Conservation (phyloP, 2,329 filamentous ascomycete genomes). For the Graphium sp. region DNA sequence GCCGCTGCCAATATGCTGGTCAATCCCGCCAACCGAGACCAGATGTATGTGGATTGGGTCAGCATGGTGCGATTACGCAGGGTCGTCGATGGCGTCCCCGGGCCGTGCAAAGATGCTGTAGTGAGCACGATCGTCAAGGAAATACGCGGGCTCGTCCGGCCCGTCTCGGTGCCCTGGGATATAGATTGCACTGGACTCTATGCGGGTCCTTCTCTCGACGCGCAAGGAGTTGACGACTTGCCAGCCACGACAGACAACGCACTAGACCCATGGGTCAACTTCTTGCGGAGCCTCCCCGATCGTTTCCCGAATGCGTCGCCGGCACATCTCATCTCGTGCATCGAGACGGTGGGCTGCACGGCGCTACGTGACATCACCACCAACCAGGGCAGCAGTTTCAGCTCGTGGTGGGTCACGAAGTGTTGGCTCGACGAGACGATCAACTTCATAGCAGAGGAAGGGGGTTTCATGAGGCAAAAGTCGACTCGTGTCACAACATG, state of each 20-base stretch:
- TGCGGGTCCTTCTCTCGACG: too few species aligned
- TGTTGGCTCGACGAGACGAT: conserved; percentile 94
- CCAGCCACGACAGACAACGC: conserved; percentile 40
- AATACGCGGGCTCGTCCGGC: conserved; percentile 54
- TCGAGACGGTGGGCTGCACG: conserved; percentile 59
- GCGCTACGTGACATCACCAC: conserved; percentile 72
- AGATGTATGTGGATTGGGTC: conserved; percentile 92
- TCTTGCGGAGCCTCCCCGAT: conserved; percentile 49
- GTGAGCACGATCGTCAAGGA: conserved; percentile 46
- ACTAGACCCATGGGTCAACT: conserved; percentile 62
- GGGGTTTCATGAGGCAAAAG: conserved; percentile 62
- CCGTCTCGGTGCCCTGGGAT: conserved; percentile 48
- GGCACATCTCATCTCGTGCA: conserved; percentile 58
- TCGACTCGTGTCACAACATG: conserved; percentile 15
- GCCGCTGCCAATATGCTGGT: conserved; percentile 87
- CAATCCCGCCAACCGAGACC: conserved; percentile 73
- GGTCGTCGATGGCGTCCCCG: conserved; percentile 45
- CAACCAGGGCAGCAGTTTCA: conserved; percentile 61
- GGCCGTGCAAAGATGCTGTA: conserved; percentile 48
- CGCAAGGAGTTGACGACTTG: conserved; percentile 11
- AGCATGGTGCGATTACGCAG: conserved; percentile 46
- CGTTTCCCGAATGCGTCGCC: conserved; percentile 61
- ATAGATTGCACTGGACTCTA: conserved; percentile 44
- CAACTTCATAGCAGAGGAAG: conserved; percentile 74
- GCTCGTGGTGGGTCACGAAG: conserved; percentile 91